Base-by-base conservation (phyloP, 129 eudicot genomes). In the Tagetes erecta region DNA sequence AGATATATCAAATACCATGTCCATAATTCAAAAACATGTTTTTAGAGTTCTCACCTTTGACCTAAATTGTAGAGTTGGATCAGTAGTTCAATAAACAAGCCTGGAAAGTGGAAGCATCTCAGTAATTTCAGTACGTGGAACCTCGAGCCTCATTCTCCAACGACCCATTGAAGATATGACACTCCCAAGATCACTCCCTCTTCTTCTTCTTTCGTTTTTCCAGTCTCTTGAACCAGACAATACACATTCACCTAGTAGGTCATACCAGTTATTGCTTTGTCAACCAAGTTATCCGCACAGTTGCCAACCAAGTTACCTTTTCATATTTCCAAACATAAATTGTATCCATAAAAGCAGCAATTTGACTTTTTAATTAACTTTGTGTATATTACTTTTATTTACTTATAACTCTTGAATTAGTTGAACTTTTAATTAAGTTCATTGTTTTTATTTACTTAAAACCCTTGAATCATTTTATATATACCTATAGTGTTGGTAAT, bases 101-200 rank as follows among this genome's bases (percentile, higher is more conserved):
- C 99, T 88, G 4, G 99, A 97, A 80, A 94, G 93, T 55, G 99
- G 99, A 86, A 94, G 97, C 99, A 94, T 94, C 89, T 94, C 97
- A 71, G 96, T 96, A 83, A 88, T 91, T 85, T 94, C 97, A 66
- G 99, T 96, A 68, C 84, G 91, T 57, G 99, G 99, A 80, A 94
- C 99, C 87, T 90, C 96, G 20, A 94, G 89, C 74, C 99, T 86
- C 97, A 94, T 85, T 83, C 99, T 86, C 99, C 99, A 94, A 71
- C 99, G 86, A 47, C 99, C 99, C 99, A 94, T 94, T 11, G 99
- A 94, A 63, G 99, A 94, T 79, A 94, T 94, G 67, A 88, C 88
- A 80, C 90, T 88, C 56, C 97, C 96, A 71, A 94, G 81, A 85
- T 88, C 92, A 74, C 97, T 88, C 46, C 90, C 97, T 81, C 91